These are phyloP conservation scores for Mycotypha africana DNA, from an alignment of 371 early-diverging fungal species.

Conservation along the genomic window DNA sequence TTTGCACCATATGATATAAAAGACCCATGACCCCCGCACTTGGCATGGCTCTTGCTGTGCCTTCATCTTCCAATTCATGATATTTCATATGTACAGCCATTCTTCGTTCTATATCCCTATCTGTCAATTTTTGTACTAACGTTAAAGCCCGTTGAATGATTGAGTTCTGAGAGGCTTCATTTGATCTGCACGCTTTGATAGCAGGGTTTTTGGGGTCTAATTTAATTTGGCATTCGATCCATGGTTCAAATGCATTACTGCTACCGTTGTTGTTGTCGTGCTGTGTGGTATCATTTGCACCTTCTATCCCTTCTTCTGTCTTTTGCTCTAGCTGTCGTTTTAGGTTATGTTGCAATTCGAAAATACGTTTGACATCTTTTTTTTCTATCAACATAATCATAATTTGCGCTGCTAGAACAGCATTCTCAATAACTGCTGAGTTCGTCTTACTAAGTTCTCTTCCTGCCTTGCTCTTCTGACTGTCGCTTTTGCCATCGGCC, in stretches of 20 bases:
- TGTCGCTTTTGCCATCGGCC: no score
- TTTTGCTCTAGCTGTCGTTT: conserved; percentile 1
- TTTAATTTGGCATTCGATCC: conserved; percentile 10
- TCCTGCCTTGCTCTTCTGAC: neutral
- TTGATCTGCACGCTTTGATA: neutral
- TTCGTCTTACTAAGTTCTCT: neutral
- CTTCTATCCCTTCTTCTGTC: neutral
- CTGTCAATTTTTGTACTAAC: conserved; percentile 33
- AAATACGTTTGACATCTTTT: conserved; percentile 28
- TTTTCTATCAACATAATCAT: conserved; percentile 38
- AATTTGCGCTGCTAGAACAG: conserved; percentile 25
- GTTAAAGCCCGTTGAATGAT: conserved; percentile 28
- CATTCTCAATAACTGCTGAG: conserved; percentile 18
- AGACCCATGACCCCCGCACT: conserved; percentile 47
- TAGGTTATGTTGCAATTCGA: conserved; percentile 29
- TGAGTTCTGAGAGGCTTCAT: conserved; percentile 17
- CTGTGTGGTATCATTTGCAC: no score
- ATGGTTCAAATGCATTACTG: conserved; percentile 5
- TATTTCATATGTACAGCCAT: conserved; percentile 48
- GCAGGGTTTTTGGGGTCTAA: neutral
- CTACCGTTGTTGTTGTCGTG: neutral
- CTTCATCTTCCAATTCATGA: conserved; percentile 49
- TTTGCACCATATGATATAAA: conserved; percentile 44
- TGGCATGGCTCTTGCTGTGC: conserved; percentile 48
- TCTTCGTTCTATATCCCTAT: conserved; percentile 31